Evolutionary conservation across 2,329 filamentous ascomycete genomes (phyloP).

Genomic region (Verticillium klebahnii): DNA sequence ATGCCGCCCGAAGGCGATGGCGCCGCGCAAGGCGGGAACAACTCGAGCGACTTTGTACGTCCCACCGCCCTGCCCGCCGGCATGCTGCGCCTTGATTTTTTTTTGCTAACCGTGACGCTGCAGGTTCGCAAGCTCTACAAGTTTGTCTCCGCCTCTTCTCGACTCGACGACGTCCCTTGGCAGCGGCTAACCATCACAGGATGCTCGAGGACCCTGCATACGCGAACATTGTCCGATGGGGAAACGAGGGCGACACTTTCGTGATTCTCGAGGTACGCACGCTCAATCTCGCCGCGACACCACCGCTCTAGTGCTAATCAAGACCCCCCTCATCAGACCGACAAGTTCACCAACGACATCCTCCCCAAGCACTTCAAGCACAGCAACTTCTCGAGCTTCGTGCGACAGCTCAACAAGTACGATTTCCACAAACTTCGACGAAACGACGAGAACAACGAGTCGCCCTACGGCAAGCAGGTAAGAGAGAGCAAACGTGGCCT

Average conservation of each 20-base stretch:
- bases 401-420: conserved; percentile 93
- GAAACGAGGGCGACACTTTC: conserved; percentile 90
- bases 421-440: conserved; percentile 98
- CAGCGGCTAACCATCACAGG: conserved; percentile 42
- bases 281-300: neutral
- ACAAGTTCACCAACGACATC: conserved; percentile 96
- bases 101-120: conserved; percentile 20
- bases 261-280: conserved; percentile 84
- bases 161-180: neutral
- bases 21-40: conserved; percentile 54
- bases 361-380: conserved; percentile 99
- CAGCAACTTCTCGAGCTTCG: conserved; percentile 96
- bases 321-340: conserved; percentile 57
- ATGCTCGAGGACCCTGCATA: conserved; percentile 97
- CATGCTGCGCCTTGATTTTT: neutral
- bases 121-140: conserved; percentile 98
- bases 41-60: conserved; percentile 94
- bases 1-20: conserved; percentile 30
- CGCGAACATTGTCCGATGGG: conserved; percentile 90
- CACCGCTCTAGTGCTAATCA: neutral
- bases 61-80: conserved; percentile 8
- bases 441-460: conserved; percentile 79
- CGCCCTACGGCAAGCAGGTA: conserved; percentile 77
- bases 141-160: conserved; percentile 48
- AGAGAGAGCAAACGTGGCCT: conserved; percentile 1